Conservation (phyloP, 495 filamentous ascomycete genomes). For the Ascodesmis nigricans region DNA sequence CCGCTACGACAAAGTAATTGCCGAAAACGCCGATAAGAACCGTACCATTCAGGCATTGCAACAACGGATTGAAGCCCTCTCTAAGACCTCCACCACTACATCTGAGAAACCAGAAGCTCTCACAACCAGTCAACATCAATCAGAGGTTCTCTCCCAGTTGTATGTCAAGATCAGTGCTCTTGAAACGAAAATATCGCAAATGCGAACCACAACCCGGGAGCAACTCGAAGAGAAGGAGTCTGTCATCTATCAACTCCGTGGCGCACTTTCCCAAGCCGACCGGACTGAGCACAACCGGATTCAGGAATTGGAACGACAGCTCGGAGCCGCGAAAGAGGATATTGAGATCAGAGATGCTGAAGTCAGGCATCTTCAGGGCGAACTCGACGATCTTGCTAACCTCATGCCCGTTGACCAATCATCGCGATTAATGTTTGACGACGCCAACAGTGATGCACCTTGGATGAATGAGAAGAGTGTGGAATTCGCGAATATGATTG, state of each 20-base stretch:
- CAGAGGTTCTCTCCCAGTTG: no score
- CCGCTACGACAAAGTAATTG: no score
- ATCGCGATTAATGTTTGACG: neutral
- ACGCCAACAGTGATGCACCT: constrained; percentile 11
- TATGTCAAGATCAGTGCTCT: no score
- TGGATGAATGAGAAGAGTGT: constrained; percentile 17
- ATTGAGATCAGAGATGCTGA: constrained; percentile 14
- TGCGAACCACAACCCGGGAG: no score
- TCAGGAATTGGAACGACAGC: constrained; percentile 8
- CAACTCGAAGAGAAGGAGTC: no score
- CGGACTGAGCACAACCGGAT: constrained; percentile 3
- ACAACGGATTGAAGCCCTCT: no score
- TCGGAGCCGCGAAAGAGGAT: constrained; percentile 8
- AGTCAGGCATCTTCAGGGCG: constrained; percentile 17
- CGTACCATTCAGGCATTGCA: no score
- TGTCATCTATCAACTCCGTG: no score
- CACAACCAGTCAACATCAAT: constrained; percentile 7
- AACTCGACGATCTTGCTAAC: constrained; percentile 20
- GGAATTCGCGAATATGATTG: constrained; percentile 17
- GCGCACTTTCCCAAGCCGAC: no score
- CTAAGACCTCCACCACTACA: no score
- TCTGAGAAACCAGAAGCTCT: constrained; percentile 6
- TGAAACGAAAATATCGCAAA: no score
- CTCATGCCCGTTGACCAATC: constrained; percentile 19
- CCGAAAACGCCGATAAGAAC: no score